phyloP scores from a whole-genome alignment of 352 stramenopile genomes.

The Phytopythium delawarense region DNA sequence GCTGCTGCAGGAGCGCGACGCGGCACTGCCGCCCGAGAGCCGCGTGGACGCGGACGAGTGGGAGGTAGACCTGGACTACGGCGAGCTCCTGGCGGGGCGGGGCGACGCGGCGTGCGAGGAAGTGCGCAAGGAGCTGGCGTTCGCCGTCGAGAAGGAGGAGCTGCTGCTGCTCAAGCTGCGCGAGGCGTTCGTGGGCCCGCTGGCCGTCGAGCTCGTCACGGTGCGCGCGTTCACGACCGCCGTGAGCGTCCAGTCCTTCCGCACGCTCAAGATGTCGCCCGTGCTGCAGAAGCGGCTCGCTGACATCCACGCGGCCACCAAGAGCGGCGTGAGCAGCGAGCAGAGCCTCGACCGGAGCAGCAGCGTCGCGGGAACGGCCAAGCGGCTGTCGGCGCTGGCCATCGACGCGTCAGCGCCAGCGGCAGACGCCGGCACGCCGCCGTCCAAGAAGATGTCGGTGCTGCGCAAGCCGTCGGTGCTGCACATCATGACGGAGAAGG shows the following conservation, averaged over 20 bases:
- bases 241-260: constrained; percentile 70
- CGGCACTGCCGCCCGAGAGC: constrained; percentile 42
- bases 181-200: constrained; percentile 60
- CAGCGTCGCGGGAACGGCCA: not conserved
- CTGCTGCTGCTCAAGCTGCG: constrained; percentile 84
- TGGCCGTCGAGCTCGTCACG: constrained; percentile 76
- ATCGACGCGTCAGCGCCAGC: not conserved
- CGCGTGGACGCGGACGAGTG: constrained; percentile 73
- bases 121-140: constrained; percentile 82
- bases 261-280: constrained; percentile 73
- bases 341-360: not conserved
- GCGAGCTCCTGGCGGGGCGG: constrained; percentile 51
- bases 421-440: not conserved
- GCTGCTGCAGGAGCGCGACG: constrained; percentile 56
- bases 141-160: constrained; percentile 73
- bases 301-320: constrained; percentile 51
- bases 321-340: constrained; percentile 8
- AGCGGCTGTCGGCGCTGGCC: not conserved
- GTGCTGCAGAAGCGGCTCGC: constrained; percentile 60
- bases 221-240: constrained; percentile 62
- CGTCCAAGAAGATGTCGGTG: constrained; percentile 25
- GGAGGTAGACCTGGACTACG: constrained; percentile 87
- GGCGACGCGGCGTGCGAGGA: constrained; percentile 85
- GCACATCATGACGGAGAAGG: constrained; percentile 59
- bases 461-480: constrained; percentile 59